Evolutionary conservation across 2,329 filamentous ascomycete species (phyloP).

Genomic region (Nannizziopsis barbatae): DNA sequence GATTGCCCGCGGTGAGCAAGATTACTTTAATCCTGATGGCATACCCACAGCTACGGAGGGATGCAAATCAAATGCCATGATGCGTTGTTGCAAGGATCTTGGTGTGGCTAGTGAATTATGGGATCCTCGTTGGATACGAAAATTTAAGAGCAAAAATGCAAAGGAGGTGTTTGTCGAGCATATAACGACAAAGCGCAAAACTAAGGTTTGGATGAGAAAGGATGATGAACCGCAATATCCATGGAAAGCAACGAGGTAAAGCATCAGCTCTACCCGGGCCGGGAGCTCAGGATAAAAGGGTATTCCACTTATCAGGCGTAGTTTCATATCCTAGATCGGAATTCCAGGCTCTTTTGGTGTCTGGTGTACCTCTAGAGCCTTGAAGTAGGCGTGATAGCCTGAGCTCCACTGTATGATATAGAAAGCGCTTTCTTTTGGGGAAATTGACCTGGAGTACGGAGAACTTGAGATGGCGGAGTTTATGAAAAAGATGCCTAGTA

Average conservation of each 20-base stretch:
- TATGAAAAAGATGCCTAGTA: too few species aligned
- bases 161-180: slow-evolving; percentile 88
- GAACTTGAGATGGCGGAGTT: too few species aligned
- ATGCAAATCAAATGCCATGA: slow-evolving; percentile 93
- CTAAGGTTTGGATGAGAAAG: slow-evolving; percentile 76
- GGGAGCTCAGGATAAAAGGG: background rate
- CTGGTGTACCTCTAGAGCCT: too few species aligned
- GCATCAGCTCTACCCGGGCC: background rate
- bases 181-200: slow-evolving; percentile 71
- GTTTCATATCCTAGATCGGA: too few species aligned
- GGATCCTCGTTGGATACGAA: slow-evolving; percentile 84
- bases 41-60: slow-evolving; percentile 93
- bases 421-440: too few species aligned
- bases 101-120: slow-evolving; percentile 91
- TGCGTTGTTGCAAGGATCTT: slow-evolving; percentile 97
- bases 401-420: too few species aligned
- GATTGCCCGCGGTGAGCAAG: slow-evolving; percentile 86
- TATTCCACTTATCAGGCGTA: background rate
- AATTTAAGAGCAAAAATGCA: slow-evolving; percentile 63
- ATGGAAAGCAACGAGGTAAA: slow-evolving; percentile 35
- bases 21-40: slow-evolving; percentile 79
- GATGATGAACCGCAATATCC: slow-evolving; percentile 61
- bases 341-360: too few species aligned
- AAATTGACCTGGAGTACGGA: too few species aligned
- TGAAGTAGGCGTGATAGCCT: too few species aligned